Conservation (phyloP, 2,329 filamentous ascomycete genomes). For the Ophiosphaerella herpotricha region DNA sequence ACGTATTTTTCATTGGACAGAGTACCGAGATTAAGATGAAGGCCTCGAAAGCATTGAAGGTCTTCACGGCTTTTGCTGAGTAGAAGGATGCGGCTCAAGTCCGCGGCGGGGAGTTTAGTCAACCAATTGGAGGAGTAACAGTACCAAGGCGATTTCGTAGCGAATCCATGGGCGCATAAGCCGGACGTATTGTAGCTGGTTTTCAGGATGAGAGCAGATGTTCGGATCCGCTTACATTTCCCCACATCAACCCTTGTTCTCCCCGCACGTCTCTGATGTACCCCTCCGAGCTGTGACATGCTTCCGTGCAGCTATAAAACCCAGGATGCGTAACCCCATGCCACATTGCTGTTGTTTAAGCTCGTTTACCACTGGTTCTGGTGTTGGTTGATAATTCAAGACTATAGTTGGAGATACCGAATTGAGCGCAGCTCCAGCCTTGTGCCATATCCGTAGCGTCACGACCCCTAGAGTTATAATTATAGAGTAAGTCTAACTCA, state of each 20-base stretch:
- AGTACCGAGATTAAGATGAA: conserved; percentile 56
- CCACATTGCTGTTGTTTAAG: background rate
- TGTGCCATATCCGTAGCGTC: too few relatives aligned
- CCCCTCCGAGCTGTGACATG: conserved; percentile 10
- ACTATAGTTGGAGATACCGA: too few relatives aligned
- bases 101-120: conserved; percentile 11
- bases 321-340: conserved; percentile 9
- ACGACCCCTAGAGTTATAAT: too few relatives aligned
- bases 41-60: conserved; percentile 50
- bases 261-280: conserved; percentile 31
- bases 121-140: conserved; percentile 20
- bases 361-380: background rate
- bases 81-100: conserved; percentile 28
- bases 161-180: background rate
- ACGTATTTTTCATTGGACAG: conserved; percentile 69
- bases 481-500: too few relatives aligned
- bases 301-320: conserved; percentile 30
- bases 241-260: conserved; percentile 31
- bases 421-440: too few relatives aligned
- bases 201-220: conserved; percentile 2
- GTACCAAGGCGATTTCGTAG: background rate
- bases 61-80: conserved; percentile 56
- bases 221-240: conserved; percentile 34
- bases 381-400: too few relatives aligned
- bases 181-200: conserved; percentile 4